Percentiles rank a stretch among this genome's conserved stretches.
These are phyloP conservation scores for Bonia amplexicaulis DNA, from an alignment of 176 grass and related monocot genomes.

Conservation along the genomic window DNA sequence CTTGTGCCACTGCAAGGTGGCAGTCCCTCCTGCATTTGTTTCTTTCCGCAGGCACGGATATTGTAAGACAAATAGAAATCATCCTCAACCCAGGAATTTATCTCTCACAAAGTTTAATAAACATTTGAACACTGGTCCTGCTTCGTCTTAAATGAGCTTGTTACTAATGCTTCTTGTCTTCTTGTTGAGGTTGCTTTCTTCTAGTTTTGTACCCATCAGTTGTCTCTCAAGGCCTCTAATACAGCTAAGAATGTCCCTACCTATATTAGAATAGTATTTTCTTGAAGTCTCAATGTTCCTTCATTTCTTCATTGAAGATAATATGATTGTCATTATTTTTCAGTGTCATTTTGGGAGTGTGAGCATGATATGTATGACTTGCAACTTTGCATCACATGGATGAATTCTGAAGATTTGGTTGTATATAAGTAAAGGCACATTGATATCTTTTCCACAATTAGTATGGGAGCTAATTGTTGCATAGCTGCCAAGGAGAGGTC, in stretches of 20 bases:
- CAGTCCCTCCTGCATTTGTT: background rate
- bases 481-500: conserved; percentile 54
- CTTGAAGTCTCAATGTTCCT: background rate
- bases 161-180: background rate
- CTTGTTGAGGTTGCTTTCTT: conserved; percentile 2
- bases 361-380: conserved; percentile 2
- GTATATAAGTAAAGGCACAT: conserved; percentile 3
- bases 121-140: background rate
- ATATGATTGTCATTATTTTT: conserved; percentile 13
- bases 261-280: background rate
- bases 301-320: conserved; percentile 6
- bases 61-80: background rate
- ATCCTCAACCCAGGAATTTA: background rate
- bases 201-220: background rate
- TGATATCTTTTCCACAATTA: conserved; percentile 13
- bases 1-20: background rate
- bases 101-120: background rate
- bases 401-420: conserved; percentile 6
- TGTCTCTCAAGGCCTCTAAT: background rate
- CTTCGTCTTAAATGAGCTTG: conserved; percentile 10
- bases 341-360: background rate
- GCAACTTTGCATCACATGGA: conserved; percentile 8
- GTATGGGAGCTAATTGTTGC: conserved; percentile 67
- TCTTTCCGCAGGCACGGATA: background rate
- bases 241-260: conserved; percentile 3